Base-by-base conservation (phyloP, 2,329 filamentous ascomycete genomes). In the Pseudogymnoascus sp. region DNA sequence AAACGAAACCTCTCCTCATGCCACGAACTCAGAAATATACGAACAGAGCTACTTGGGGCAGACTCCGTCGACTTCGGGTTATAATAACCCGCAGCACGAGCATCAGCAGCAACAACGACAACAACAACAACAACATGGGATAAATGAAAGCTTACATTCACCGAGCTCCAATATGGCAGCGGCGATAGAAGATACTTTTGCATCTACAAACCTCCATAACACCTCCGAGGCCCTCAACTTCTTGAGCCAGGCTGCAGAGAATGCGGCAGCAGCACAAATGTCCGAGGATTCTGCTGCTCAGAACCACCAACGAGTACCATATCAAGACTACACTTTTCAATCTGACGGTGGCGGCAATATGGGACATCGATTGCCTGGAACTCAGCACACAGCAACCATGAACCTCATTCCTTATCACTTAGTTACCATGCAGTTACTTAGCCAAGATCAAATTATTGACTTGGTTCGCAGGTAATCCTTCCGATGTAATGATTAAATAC, bases 141-240 rank as follows among this genome's bases (percentile, higher is more conserved):
- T 23, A 47, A 26, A 47, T 47, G 42, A 47, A 6, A 47, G 12
- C 14, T 26, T 47, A 47, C 42, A 5, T 47, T 47, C 42, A 21
- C 42, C 42, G 21, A 26, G 42, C 12, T 47, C 42, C 21, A 47
- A 47, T 47, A 47, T 66, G 21, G 39, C 65, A 34, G 62, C 64
- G 4, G 67, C 70, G 60, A 72, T 78, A 4, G 75, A 77, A 42
- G 76, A 76, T 29, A 75, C 75, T 47, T 77, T 78, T 64, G 75
- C 75, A 1, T 75, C 76, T 0, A 73, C 74, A 0, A 76, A 78
- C 65, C 70, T 78, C 1, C 68, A 78, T 36, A 77, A 77, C 16
- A 77, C 76, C 1, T 78, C 77, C 1, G 77, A 78, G 61, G 77
- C 77, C 0, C 68, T 78, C 54, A 74, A 78, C 62, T 65, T 78